phyloP scores from a whole-genome alignment of 2,329 filamentous ascomycete species.

The Colletotrichum neosansevieriae region DNA sequence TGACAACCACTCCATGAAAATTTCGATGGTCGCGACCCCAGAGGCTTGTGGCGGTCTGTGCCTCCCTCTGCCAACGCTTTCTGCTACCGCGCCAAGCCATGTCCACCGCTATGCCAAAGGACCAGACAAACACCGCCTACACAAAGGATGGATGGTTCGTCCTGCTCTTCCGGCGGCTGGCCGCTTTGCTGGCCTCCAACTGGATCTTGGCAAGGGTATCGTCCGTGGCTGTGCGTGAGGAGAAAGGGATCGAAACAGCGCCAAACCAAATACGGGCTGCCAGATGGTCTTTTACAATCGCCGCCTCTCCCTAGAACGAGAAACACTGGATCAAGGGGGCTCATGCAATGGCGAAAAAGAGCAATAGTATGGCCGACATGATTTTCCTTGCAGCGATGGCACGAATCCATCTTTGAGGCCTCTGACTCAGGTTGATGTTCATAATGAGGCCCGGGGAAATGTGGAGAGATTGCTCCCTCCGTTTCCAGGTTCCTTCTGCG shows the following conservation, averaged over 20 bases:
- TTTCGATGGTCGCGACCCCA: background rate
- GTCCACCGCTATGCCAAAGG: conserved; percentile 3
- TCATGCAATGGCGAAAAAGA: conserved; percentile 1
- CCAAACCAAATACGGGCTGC: background rate
- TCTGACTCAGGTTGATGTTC: too few relatives aligned
- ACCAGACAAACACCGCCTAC: conserved; percentile 8
- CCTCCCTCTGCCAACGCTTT: conserved; percentile 17
- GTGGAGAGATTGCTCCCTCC: too few relatives aligned
- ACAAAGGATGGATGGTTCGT: conserved; percentile 1
- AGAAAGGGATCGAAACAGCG: background rate
- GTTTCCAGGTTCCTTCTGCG: too few relatives aligned
- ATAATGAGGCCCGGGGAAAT: too few relatives aligned
- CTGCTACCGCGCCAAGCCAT: conserved; percentile 28
- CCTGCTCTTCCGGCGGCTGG: background rate
- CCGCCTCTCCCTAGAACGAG: background rate
- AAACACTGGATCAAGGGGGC: background rate
- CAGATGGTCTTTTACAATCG: background rate
- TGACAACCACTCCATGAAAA: background rate
- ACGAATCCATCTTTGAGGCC: too few relatives aligned
- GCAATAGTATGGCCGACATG: background rate
- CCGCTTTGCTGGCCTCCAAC: background rate
- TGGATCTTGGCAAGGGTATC: conserved; percentile 26
- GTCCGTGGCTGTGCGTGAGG: background rate
- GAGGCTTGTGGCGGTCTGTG: conserved; percentile 27
- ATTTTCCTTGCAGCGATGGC: too few relatives aligned